Conservation (phyloP, 176 grass and related monocot genomes). For the Stipa capillata region DNA sequence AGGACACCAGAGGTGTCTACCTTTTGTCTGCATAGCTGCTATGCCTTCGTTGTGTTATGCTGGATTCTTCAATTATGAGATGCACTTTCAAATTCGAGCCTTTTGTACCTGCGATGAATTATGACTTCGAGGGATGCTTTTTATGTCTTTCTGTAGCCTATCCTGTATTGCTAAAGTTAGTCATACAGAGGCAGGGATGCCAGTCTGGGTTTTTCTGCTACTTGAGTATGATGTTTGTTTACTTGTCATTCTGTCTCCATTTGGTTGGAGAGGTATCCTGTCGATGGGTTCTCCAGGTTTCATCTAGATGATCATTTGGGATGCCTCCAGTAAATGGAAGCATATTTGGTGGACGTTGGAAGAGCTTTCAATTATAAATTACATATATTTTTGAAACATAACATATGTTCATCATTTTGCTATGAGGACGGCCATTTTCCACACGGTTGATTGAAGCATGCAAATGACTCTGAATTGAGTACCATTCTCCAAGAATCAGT, state of each 20-base stretch:
- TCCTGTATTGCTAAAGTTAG: not conserved
- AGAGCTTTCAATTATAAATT: not conserved
- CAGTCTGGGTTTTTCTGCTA: not conserved
- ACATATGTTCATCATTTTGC: not conserved
- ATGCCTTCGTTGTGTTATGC: not conserved
- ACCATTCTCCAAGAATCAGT: not conserved
- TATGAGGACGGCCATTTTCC: not conserved
- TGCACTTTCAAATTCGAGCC: not conserved
- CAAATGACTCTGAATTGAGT: not conserved
- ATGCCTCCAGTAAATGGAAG: not conserved
- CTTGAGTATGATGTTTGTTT: not conserved
- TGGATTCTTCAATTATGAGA: constrained; percentile 8
- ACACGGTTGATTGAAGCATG: not conserved
- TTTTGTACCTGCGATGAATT: not conserved
- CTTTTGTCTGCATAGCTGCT: constrained; percentile 5
- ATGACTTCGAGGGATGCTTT: not conserved
- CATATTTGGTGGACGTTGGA: not conserved
- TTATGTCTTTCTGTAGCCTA: not conserved
- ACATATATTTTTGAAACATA: not conserved
- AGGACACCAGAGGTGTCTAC: not conserved
- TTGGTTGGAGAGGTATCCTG: not conserved
- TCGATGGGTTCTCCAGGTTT: not conserved
- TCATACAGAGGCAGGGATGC: not conserved
- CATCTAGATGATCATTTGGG: not conserved
- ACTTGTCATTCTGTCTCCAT: not conserved